phyloP scores from a whole-genome alignment of 805 yeast genomes.

The Candida sanyiensis region DNA sequence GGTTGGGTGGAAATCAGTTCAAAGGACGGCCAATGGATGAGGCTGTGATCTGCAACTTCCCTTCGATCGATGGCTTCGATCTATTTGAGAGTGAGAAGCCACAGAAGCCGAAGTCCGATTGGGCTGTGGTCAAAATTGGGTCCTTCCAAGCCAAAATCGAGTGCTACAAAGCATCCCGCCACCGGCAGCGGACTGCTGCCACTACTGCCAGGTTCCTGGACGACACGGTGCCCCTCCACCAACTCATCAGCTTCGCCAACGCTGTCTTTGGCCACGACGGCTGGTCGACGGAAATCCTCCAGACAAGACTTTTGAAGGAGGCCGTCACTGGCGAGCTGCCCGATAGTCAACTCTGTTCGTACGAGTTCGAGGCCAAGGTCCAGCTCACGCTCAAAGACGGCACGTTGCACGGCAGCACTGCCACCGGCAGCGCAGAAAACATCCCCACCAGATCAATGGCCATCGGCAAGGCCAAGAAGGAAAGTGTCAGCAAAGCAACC shows the following conservation, averaged over 20 bases:
- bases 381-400: slow-evolving; percentile 76
- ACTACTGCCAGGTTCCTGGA: neutral
- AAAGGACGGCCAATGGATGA: no score
- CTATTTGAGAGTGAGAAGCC: neutral
- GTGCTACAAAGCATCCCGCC: slow-evolving; percentile 6
- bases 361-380: slow-evolving; percentile 39
- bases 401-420: slow-evolving; percentile 71
- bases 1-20: no score
- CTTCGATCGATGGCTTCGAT: slow-evolving; percentile 5
- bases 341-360: slow-evolving; percentile 19
- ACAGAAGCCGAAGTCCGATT: slow-evolving; percentile 33
- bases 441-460: slow-evolving; percentile 62
- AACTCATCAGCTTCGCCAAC: slow-evolving; percentile 39
- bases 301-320: slow-evolving; percentile 18
- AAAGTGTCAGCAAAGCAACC: slow-evolving; percentile 78
- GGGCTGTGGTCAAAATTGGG: slow-evolving; percentile 46
- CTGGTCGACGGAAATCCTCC: slow-evolving; percentile 43
- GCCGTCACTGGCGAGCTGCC: slow-evolving; percentile 5
- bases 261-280: slow-evolving; percentile 52
- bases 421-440: slow-evolving; percentile 67
- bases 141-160: slow-evolving; percentile 44
- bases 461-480: slow-evolving; percentile 74
- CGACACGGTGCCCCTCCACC: slow-evolving; percentile 28
- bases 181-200: neutral
- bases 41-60: slow-evolving; percentile 2